phyloP scores from a whole-genome alignment of 805 yeast genomes.

The Cyberlindnera mycetangii region DNA sequence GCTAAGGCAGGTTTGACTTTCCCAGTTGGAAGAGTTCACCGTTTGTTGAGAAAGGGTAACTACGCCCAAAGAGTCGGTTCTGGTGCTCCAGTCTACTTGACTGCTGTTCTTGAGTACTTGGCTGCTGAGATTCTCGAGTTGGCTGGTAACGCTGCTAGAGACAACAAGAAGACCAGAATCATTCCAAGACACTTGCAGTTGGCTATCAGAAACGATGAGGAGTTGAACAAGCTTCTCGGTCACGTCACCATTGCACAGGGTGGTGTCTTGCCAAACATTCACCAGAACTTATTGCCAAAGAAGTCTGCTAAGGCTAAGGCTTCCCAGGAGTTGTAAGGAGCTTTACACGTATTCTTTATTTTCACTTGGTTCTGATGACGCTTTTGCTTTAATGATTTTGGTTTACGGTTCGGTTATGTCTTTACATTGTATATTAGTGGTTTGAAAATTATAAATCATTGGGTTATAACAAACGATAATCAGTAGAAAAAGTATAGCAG shows the following conservation, averaged over 20 bases:
- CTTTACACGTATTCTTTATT: neutral
- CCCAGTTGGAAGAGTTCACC: constrained; percentile 99
- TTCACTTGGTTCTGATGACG: constrained; percentile 11
- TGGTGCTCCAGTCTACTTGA: constrained; percentile 97
- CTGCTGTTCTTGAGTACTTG: constrained; percentile 94
- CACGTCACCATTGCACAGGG: constrained; percentile 98
- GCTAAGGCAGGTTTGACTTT: constrained; percentile 97
- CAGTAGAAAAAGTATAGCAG: too few relatives aligned
- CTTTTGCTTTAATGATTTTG: constrained; percentile 14
- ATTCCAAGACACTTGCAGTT: constrained; percentile 98
- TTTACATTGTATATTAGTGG: constrained; percentile 15
- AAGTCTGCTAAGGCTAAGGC: constrained; percentile 58
- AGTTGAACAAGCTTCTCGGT: constrained; percentile 87
- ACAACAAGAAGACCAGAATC: constrained; percentile 98
- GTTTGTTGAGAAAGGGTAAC: constrained; percentile 94
- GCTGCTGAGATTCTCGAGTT: constrained; percentile 98
- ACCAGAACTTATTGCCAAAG: constrained; percentile 88
- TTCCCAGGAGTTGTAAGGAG: constrained; percentile 56
- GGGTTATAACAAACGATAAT: too few relatives aligned
- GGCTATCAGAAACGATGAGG: constrained; percentile 99
- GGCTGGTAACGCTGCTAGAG: constrained; percentile 99
- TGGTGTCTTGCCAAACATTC: constrained; percentile 99
- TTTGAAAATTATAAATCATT: constrained; percentile 9
- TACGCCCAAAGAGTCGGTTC: constrained; percentile 99
- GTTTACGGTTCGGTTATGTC: constrained; percentile 16